These are phyloP conservation scores for Penicillium capsulatum DNA, from an alignment of 2,329 filamentous ascomycete genomes.

Conservation along the genomic window DNA sequence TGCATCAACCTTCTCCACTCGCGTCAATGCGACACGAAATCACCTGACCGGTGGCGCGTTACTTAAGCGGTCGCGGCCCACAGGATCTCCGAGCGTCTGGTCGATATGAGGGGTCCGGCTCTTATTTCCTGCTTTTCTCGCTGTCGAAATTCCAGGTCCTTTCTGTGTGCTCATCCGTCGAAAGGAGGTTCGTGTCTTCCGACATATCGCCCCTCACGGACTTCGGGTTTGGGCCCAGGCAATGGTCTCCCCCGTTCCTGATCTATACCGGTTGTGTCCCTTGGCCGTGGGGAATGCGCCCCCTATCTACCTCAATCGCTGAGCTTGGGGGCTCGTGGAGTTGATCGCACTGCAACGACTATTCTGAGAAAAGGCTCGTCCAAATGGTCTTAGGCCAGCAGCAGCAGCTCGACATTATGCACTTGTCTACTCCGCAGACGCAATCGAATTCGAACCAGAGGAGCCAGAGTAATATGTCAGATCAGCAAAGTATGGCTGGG, in stretches of 20 bases:
- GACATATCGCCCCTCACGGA: neutral
- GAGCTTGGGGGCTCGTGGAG: conserved; percentile 5
- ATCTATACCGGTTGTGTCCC: conserved; percentile 4
- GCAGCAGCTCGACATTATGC: conserved; percentile 7
- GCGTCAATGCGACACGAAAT: conserved; percentile 22
- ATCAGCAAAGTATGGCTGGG: conserved; percentile 11
- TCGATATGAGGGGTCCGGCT: conserved; percentile 7
- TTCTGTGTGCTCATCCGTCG: conserved; percentile 1
- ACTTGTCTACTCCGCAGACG: conserved; percentile 7
- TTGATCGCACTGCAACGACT: neutral
- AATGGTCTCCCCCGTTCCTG: conserved; percentile 5
- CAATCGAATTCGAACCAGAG: conserved; percentile 10
- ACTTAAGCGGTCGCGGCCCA: conserved; percentile 12
- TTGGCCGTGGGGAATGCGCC: conserved; percentile 11
- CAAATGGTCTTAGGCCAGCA: conserved; percentile 16
- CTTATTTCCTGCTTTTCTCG: conserved; percentile 5
- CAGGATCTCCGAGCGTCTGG: conserved; percentile 11
- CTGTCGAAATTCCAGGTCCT: neutral
- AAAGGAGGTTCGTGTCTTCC: neutral
- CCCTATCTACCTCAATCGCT: conserved; percentile 6
- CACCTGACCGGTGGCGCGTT: conserved; percentile 14
- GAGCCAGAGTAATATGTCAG: conserved; percentile 6
- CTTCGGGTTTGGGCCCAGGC: conserved; percentile 1
- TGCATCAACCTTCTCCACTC: conserved; percentile 18
- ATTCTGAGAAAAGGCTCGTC: neutral